Percentiles rank a stretch among this genome's conserved stretches.
These are phyloP conservation scores for Thielaviopsis euricoi DNA, from an alignment of 2,329 filamentous ascomycete genomes.

Conservation along the genomic window DNA sequence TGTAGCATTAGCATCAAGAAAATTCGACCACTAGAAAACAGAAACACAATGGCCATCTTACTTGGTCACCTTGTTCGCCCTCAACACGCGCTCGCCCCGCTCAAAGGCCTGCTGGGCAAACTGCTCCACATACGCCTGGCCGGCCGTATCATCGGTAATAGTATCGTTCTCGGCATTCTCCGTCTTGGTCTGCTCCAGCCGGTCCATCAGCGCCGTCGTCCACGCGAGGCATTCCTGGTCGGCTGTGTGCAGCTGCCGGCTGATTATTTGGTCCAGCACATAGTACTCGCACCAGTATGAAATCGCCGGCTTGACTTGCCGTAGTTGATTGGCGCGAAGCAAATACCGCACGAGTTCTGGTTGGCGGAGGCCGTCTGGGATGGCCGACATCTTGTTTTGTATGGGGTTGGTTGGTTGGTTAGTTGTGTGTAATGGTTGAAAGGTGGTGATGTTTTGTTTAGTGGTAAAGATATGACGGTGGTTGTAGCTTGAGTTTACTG, in stretches of 20 bases:
- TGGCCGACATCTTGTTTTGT: constrained; percentile 18
- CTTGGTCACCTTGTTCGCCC: constrained; percentile 70
- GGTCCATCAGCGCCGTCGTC: constrained; percentile 76
- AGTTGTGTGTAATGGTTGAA: no score
- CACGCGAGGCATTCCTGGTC: constrained; percentile 67
- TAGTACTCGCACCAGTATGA: constrained; percentile 95
- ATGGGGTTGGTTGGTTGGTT: not conserved
- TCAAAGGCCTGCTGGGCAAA: constrained; percentile 82
- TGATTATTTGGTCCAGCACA: constrained; percentile 81
- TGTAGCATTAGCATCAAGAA: no score
- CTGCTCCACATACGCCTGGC: constrained; percentile 84
- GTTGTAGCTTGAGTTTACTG: no score
- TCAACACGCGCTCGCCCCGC: constrained; percentile 66
- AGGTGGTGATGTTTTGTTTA: no score
- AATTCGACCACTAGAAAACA: no score
- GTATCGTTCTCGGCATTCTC: constrained; percentile 65
- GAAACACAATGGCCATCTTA: no score
- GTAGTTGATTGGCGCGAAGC: constrained; percentile 67
- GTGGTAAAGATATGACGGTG: no score
- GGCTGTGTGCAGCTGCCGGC: constrained; percentile 58
- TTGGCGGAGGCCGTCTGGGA: constrained; percentile 58
- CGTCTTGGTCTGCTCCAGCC: constrained; percentile 64
- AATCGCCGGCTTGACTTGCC: constrained; percentile 69
- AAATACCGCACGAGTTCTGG: constrained; percentile 76
- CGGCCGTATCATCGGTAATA: constrained; percentile 68